phyloP scores from a whole-genome alignment of 129 eudicot species.

The Chrysanthemum lavandulifolium region DNA sequence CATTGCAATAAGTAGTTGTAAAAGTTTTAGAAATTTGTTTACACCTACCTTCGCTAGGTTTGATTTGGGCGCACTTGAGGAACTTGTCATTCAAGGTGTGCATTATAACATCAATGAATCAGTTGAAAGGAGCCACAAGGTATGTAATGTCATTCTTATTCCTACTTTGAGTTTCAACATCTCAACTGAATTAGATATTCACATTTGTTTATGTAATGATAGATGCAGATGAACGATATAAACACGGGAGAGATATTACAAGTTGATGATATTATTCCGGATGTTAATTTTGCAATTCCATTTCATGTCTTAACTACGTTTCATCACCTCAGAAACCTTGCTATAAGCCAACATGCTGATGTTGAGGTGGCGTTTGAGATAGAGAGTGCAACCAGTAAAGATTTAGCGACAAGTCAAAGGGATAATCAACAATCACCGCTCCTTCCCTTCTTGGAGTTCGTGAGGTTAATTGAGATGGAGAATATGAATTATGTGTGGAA shows the following conservation, averaged over 20 bases:
- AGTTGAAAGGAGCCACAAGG: not conserved
- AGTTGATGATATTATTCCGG: not conserved
- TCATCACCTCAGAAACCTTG: not conserved
- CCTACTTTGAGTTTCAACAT: too few relatives aligned
- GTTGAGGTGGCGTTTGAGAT: slow-evolving; percentile 20
- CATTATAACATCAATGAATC: not conserved
- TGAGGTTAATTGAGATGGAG: not conserved
- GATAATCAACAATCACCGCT: slow-evolving; percentile 5
- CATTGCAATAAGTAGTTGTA: not conserved
- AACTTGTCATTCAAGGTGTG: not conserved
- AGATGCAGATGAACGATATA: not conserved
- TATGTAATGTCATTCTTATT: too few relatives aligned
- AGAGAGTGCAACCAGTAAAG: not conserved
- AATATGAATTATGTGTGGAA: slow-evolving; percentile 17
- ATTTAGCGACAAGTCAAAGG: not conserved
- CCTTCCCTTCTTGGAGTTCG: not conserved
- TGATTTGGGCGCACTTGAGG: not conserved
- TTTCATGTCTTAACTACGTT: not conserved
- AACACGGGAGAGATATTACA: not conserved
- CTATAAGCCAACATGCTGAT: not conserved
- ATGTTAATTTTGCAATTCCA: slow-evolving; percentile 1
- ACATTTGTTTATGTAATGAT: not conserved
- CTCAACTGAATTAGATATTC: too few relatives aligned
- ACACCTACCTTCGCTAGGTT: not conserved
- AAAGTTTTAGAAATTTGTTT: not conserved